Evolutionary conservation across 2,329 filamentous ascomycete species (phyloP), one percentile per base, ranked within the genome.

Genomic region (Ophiostoma australiae): DNA sequence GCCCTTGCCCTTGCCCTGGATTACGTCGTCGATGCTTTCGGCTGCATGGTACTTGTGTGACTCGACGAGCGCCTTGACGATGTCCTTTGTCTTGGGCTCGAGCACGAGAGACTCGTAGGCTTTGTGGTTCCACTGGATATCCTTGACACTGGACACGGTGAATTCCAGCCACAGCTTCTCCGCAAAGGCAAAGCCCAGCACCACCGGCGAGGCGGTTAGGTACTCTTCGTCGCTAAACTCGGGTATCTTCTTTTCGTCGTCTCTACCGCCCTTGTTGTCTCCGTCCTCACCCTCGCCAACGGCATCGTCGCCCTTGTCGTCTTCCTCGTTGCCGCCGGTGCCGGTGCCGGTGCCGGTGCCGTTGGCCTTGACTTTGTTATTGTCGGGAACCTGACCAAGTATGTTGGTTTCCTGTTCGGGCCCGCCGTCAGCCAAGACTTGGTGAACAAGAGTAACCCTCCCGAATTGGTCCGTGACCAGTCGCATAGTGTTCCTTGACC

Each of bases 131-230:
- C 91, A 97, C 48, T 89, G 85, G 73, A 97, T 94, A 4, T 96
- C 91, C 65, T 87, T 86, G 73, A 97, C 86, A 0, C 90, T 89
- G 0, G 90, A 91, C 27, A 97, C 89, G 0, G 89, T 89, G 76
- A 97, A 93, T 78, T 97, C 92, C 0, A 97, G 85, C 94, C 93
- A 97, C 11, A 92, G 83, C 80, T 97, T 97, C 80, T 97, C 92
- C 0, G 87, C 88, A 78, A 97, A 96, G 0, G 92, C 88, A 76
- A 97, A 97, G 0, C 93, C 94, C 1, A 96, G 85, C 0, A 97
- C 91, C 0, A 96, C 89, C 0, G 93, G 91, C 1, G 91, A 94
- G 1, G 93, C 89, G 68, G 96, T 90, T 6, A 97, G 82, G 33
- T 95, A 90, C 75, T 97, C 91, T 73, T 96, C 92, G 68, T 95